Evolutionary conservation across 345 rosid species (phyloP).

Genomic region (Moricandia arvensis): DNA sequence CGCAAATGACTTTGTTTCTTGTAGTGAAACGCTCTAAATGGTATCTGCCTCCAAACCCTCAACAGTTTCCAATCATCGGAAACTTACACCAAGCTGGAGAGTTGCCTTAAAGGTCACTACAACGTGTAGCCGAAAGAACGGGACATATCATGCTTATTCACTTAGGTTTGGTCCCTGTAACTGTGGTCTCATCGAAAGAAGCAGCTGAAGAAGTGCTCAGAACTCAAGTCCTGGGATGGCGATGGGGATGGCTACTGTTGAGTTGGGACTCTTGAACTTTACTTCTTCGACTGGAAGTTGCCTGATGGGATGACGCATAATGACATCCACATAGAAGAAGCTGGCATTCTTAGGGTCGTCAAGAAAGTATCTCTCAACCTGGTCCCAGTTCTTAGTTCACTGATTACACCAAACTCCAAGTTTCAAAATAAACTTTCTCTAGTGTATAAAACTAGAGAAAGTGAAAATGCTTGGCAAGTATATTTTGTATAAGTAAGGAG

Average conservation of each 20-base stretch:
- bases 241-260: conserved; percentile 36
- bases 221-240: conserved; percentile 48
- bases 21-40: neutral
- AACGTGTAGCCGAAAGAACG: too few relatives aligned
- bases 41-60: neutral
- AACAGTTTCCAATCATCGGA: too few relatives aligned
- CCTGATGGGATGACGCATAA: conserved; percentile 40
- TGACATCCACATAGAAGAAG: conserved; percentile 35
- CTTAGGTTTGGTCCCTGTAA: too few relatives aligned
- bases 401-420: neutral
- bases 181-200: too few relatives aligned
- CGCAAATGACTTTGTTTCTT: too few relatives aligned
- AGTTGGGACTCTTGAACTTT: conserved; percentile 22
- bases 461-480: too few relatives aligned
- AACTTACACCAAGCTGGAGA: too few relatives aligned
- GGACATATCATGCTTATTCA: too few relatives aligned
- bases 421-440: neutral
- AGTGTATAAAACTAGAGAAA: too few relatives aligned
- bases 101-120: too few relatives aligned
- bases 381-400: conserved; percentile 19
- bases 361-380: conserved; percentile 30
- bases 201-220: too few relatives aligned
- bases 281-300: conserved; percentile 40
- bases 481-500: too few relatives aligned
- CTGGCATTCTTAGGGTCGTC: neutral